Base-by-base conservation (phyloP, 345 rosid species). In the Gossypium sturtianum region DNA sequence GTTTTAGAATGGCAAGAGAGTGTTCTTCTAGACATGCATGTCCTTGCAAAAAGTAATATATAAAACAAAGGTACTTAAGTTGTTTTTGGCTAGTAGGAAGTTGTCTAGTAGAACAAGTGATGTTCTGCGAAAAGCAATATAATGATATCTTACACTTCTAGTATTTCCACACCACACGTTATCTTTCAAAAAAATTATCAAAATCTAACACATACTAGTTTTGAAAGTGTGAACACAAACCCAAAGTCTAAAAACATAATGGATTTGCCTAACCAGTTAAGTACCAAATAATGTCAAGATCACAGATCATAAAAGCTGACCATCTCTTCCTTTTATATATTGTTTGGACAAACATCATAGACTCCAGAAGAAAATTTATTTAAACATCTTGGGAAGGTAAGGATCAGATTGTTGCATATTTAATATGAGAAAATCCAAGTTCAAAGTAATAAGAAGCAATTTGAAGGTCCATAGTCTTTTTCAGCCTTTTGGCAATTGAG, bases 361-460 rank as follows among this genome's bases (percentile, higher is more conserved):
- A 17, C 22, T 62, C 67, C 63, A 22, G 25, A 62, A 34, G 22
- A 34, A 29, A 61, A 15, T 12, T 13, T 61, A 34, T 61, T 61
- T 16, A 3, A 10, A 23, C 23, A 63, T 17, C 49, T 63, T 17
- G 49, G 17, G 68, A 63, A 43, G 70, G 70, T 19, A 65, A n/a
- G 52, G 70, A 65, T 43, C 29, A 4, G 27, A 65, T 11, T 43
- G 27, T 51, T 27, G 19, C 27, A n/a, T 15, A 43, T 43, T 65
- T 65, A 65, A 19, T 41, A 23, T 12, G 8, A 64, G 49, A 34
- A 63, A 63, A 63, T 63, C 45, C 44, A 62, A 63, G 15, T 41
- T 65, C 51, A 43, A 64, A n/a, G 69, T 48, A 41, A n/a, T 41
- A 64, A 41, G 69, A 64, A 63, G 49, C 49, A 43, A 19, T 64